Base-by-base conservation (phyloP, 345 rosid genomes). In the Gossypium australe region DNA sequence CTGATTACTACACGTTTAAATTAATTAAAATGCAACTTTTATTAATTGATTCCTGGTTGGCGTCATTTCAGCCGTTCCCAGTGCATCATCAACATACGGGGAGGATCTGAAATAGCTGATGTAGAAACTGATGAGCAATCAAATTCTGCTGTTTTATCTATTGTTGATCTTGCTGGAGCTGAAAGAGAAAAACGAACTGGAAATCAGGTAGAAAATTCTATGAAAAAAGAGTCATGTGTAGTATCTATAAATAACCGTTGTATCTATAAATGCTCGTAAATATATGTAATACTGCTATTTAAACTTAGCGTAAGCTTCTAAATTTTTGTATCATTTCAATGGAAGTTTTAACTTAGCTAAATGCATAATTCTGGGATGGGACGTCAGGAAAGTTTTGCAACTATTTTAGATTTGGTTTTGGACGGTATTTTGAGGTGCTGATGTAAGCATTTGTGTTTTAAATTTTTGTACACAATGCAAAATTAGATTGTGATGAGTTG, bases 91-190 rank as follows among this genome's bases (percentile, higher is more conserved):
- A 94, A 87, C 85, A 80, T 94, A 67, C 88, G 84, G 53, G 74
- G 83, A 70, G 51, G 71, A 55, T 63, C 25, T 70, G 51, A 76
- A 17, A 75, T 79, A 25, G 71, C 44, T 70, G 79, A 76, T 16
- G 72, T 72, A 41, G 85, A 84, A 45, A 79, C 56, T 52, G 71
- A 82, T 76, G 66, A 69, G 68, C 89, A 79, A 71, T 77, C 77
- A 48, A 79, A 73, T 75, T 75, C 79, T 78, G 84, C 89, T 75
- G 74, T 86, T 76, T 78, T 94, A 65, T 89, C 97, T 13, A 86
- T 94, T 73, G 94, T 91, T 74, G 98, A 94, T 83, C 85, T 94
- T 72, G 98, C 98, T 10, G 98, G 98, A 81, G 94, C 98, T 49
- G 98, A 94, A 84, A 87, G 98, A 80, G 97, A 89, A 82, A 90